Percentiles rank a stretch among this genome's conserved stretches.
These are phyloP conservation scores for Trichomonas gallinae DNA, from an alignment of 208 protist species.

Conservation along the genomic window DNA sequence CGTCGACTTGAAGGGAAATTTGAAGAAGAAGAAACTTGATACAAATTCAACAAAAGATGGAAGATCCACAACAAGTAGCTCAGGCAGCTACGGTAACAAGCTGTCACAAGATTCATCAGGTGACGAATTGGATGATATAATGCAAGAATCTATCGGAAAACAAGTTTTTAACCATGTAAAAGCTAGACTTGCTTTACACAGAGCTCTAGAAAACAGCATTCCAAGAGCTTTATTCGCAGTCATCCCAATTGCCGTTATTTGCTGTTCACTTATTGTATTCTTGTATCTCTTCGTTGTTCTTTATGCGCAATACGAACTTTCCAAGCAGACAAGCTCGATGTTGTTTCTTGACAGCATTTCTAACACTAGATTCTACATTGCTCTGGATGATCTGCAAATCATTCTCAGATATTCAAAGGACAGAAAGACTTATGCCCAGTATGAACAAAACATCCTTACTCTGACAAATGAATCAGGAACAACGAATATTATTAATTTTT, in stretches of 20 bases:
- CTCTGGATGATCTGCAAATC: background rate
- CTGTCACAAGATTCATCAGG: too few relatives aligned
- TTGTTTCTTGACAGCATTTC: background rate
- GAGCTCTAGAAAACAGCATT: background rate
- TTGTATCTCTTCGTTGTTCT: background rate
- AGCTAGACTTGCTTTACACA: background rate
- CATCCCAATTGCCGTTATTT: background rate
- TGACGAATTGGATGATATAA: background rate
- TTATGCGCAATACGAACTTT: background rate
- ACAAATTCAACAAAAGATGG: too few relatives aligned
- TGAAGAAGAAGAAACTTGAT: background rate
- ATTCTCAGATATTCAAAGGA: background rate
- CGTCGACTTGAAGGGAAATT: background rate
- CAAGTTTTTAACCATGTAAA: background rate
- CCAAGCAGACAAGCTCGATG: background rate
- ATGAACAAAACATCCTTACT: background rate
- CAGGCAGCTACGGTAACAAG: background rate
- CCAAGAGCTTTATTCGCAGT: background rate
- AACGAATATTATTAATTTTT: background rate
- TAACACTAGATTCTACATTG: background rate
- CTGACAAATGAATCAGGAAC: background rate
- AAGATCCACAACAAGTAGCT: background rate
- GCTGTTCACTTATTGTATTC: background rate
- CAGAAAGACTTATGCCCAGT: background rate
- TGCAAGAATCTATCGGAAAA: background rate